A percentile compares a stretch with the other conserved stretches of the same genome.
Conservation (phyloP, 2,329 filamentous ascomycete genomes). For the Talaromyces pinophilus region DNA sequence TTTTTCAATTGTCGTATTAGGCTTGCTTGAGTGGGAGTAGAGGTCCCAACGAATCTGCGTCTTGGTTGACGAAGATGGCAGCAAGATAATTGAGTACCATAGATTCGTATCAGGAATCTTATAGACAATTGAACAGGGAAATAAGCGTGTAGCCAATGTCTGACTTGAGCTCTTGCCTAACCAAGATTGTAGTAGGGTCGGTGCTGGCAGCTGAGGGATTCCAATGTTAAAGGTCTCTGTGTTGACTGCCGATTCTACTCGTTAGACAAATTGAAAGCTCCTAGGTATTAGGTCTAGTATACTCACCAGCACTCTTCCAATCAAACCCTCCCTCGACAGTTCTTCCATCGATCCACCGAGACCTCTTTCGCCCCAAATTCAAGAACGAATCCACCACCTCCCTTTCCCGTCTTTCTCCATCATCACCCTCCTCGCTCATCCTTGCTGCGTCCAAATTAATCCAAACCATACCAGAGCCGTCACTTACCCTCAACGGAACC, state of each 20-base stretch:
- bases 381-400: background rate
- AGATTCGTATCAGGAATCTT: conserved; percentile 21
- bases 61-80: conserved; percentile 31
- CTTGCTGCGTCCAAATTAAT: conserved; percentile 33
- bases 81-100: conserved; percentile 32
- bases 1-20: conserved; percentile 1
- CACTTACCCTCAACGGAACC: conserved; percentile 31
- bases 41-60: conserved; percentile 38
- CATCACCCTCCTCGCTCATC: conserved; percentile 13
- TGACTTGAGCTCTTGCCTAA: background rate
- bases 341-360: conserved; percentile 33
- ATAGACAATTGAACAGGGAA: conserved; percentile 31
- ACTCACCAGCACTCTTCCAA: conserved; percentile 38
- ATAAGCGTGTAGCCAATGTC: conserved; percentile 23
- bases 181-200: conserved; percentile 1
- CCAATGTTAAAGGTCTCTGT: conserved; percentile 14
- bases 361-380: background rate
- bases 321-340: conserved; percentile 35
- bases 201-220: background rate
- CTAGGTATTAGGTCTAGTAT: background rate
- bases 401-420: background rate
- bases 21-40: conserved; percentile 23
- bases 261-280: background rate
- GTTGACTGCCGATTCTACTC: background rate
- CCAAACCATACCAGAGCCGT: conserved; percentile 25